Conservation (phyloP, 2,329 filamentous ascomycete genomes). For the Madurella fahalii region DNA sequence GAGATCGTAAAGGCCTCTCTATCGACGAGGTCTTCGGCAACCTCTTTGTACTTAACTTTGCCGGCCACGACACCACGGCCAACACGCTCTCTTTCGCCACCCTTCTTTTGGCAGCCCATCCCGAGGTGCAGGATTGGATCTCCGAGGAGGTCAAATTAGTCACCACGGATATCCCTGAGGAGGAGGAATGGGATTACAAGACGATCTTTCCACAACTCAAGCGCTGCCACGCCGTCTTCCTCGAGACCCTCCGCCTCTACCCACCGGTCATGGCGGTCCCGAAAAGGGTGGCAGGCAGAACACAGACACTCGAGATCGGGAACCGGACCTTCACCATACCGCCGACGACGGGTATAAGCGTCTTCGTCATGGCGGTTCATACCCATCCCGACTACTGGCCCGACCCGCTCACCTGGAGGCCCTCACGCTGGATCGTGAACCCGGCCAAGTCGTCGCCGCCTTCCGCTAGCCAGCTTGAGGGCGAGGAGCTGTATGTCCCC, state of each 20-base stretch:
- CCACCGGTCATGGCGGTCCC: conserved; percentile 28
- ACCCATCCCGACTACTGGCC: conserved; percentile 25
- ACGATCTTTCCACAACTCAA: conserved; percentile 38
- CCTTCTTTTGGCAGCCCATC: conserved; percentile 41
- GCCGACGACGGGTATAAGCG: conserved; percentile 24
- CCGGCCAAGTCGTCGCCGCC: neutral
- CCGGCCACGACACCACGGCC: conserved; percentile 49
- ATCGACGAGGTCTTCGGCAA: conserved; percentile 27
- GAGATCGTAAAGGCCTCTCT: conserved; percentile 19
- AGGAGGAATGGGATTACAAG: conserved; percentile 33
- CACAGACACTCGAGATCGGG: conserved; percentile 18
- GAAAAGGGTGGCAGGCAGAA: conserved; percentile 25
- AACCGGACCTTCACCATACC: conserved; percentile 17
- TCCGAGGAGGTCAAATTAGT: conserved; percentile 36
- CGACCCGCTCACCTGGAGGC: conserved; percentile 25
- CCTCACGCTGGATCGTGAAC: conserved; percentile 28
- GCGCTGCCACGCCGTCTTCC: conserved; percentile 38
- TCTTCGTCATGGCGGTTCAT: conserved; percentile 24
- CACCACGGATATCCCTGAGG: conserved; percentile 14
- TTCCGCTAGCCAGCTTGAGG: neutral
- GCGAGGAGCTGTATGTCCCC: conserved; percentile 13
- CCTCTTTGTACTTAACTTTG: conserved; percentile 42
- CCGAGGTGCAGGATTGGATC: conserved; percentile 43
- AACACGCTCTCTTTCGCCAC: conserved; percentile 41
- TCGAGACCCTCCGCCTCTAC: conserved; percentile 42